Percentiles rank a stretch among this genome's conserved stretches.
Evolutionary conservation across 2,329 filamentous ascomycete species (phyloP).

Genomic region (Phaeomoniella chlamydospora): DNA sequence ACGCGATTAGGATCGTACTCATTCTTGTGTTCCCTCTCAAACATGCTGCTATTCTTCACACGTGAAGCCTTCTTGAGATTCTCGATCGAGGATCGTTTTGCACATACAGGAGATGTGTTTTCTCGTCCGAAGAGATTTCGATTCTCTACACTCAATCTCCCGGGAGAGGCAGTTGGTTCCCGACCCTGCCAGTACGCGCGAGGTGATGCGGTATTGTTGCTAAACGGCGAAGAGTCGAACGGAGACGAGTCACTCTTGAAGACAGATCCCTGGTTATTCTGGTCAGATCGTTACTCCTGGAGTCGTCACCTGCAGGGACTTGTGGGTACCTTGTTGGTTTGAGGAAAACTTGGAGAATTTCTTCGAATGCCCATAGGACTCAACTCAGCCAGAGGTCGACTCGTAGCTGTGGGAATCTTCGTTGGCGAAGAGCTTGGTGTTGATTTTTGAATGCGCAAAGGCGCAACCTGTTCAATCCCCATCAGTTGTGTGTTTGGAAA

Average conservation of each 20-base stretch:
- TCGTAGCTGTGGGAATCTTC: slow-evolving; percentile 44
- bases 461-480: slow-evolving; percentile 12
- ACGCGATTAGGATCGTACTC: slow-evolving; percentile 77
- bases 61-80: slow-evolving; percentile 86
- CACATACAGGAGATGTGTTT: slow-evolving; percentile 53
- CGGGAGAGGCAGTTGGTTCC: slow-evolving; percentile 50
- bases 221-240: slow-evolving; percentile 68
- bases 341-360: slow-evolving; percentile 86
- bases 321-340: slow-evolving; percentile 53
- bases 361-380: slow-evolving; percentile 71
- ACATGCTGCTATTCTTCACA: slow-evolving; percentile 96
- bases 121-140: slow-evolving; percentile 40
- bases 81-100: slow-evolving; percentile 82
- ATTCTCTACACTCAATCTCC: slow-evolving; percentile 56
- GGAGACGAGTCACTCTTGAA: slow-evolving; percentile 63
- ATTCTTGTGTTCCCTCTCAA: slow-evolving; percentile 79
- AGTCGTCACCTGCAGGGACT: too few species aligned
- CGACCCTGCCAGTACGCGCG: slow-evolving; percentile 80
- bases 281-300: too few species aligned
- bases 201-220: slow-evolving; percentile 48
- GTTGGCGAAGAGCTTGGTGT: slow-evolving; percentile 35
- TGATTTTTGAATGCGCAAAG: slow-evolving; percentile 17
- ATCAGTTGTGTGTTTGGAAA: slow-evolving; percentile 6
- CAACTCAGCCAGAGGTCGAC: slow-evolving; percentile 76
- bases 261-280: slow-evolving; percentile 16